Evolutionary conservation across 192 early-diverging fungal genomes (phyloP).

Genomic region (Dispira simplex): DNA sequence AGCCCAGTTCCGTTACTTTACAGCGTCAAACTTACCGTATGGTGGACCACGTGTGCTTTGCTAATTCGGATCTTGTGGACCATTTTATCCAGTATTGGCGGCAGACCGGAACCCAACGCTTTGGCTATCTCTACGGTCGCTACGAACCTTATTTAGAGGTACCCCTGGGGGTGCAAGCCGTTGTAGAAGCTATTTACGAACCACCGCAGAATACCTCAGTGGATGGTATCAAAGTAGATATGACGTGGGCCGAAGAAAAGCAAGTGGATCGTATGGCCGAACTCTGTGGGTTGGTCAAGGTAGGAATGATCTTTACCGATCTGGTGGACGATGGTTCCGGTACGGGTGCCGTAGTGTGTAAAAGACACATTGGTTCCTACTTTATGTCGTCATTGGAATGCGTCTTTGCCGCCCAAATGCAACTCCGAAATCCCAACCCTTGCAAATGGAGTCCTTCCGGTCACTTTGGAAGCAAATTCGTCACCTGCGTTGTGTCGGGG

Average conservation of each 20-base stretch:
- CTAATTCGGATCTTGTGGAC: slow-evolving; percentile 60
- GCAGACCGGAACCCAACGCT: slow-evolving; percentile 68
- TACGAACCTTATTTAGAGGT: slow-evolving; percentile 85
- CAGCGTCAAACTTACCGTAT: slow-evolving; percentile 82
- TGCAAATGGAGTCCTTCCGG: slow-evolving; percentile 61
- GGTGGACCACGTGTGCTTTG: slow-evolving; percentile 97
- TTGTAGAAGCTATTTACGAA: slow-evolving; percentile 89
- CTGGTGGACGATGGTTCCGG: slow-evolving; percentile 66
- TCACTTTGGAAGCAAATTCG: slow-evolving; percentile 82
- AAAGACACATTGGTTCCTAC: slow-evolving; percentile 83
- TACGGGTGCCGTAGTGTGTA: slow-evolving; percentile 65
- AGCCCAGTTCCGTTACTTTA: slow-evolving; percentile 83
- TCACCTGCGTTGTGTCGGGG: slow-evolving; percentile 87
- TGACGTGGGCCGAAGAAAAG: slow-evolving; percentile 41
- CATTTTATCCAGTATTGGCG: slow-evolving; percentile 80
- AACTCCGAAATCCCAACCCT: slow-evolving; percentile 49
- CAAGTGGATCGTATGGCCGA: slow-evolving; percentile 38
- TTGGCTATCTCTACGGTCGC: slow-evolving; percentile 87
- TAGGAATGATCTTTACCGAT: slow-evolving; percentile 94
- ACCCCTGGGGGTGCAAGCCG: slow-evolving; percentile 89
- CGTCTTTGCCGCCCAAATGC: slow-evolving; percentile 71
- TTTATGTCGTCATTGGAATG: slow-evolving; percentile 87
- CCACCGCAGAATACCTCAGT: slow-evolving; percentile 68
- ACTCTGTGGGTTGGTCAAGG: slow-evolving; percentile 44
- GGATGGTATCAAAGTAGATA: slow-evolving; percentile 48